phyloP scores from a whole-genome alignment of 75 land plant species.

The Pinus taeda region DNA sequence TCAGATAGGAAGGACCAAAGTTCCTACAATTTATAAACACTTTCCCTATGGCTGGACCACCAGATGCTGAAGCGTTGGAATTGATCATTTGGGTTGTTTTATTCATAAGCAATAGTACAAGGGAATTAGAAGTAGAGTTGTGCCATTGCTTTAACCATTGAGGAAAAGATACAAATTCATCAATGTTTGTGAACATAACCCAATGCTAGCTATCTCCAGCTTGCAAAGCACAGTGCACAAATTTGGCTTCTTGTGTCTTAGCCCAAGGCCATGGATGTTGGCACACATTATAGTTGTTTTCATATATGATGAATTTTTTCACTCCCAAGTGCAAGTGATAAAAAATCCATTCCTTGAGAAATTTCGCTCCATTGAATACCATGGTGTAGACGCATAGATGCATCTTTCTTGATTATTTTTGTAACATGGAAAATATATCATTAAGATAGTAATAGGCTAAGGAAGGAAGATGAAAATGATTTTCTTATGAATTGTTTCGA shows the following conservation, averaged over 20 bases:
- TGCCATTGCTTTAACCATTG: not conserved
- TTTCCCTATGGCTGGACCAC: constrained; percentile 16
- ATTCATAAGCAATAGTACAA: not conserved
- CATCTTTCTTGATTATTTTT: constrained; percentile 10
- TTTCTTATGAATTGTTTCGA: too few relatives aligned
- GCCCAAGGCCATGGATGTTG: constrained; percentile 37
- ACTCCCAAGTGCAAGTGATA: constrained; percentile 36
- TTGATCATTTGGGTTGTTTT: not conserved
- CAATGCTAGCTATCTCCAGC: constrained; percentile 25
- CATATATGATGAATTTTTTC: constrained; percentile 29
- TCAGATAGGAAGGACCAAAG: constrained; percentile 34
- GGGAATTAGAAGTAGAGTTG: not conserved
- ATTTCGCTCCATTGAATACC: constrained; percentile 36
- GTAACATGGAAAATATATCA: too few relatives aligned
- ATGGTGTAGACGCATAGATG: constrained; percentile 41
- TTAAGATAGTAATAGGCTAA: too few relatives aligned
- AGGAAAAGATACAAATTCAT: constrained; percentile 31
- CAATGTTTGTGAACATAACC: constrained; percentile 37
- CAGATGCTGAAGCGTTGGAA: not conserved
- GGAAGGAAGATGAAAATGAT: too few relatives aligned
- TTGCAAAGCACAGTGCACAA: constrained; percentile 34
- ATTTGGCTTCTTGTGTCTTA: constrained; percentile 44
- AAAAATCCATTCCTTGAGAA: constrained; percentile 36
- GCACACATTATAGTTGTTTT: constrained; percentile 21
- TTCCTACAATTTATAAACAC: constrained; percentile 20